Conservation (phyloP, 495 filamentous ascomycete species). For the Aspergillus avenaceus region DNA sequence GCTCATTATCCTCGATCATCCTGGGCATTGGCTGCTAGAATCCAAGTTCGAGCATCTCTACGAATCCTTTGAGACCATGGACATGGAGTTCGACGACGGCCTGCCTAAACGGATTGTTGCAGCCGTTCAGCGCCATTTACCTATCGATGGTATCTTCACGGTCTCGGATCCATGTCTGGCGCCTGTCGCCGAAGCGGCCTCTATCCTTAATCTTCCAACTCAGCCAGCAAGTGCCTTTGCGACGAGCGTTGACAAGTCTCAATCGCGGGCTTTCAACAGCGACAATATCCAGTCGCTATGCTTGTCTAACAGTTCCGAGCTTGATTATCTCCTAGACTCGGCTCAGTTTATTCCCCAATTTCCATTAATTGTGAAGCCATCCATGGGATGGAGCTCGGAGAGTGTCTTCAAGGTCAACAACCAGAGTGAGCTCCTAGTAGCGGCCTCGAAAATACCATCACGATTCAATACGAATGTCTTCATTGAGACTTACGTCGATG, state of each 20-base stretch:
- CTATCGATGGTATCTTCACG: slow-evolving; percentile 3
- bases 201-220: not conserved
- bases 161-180: not conserved
- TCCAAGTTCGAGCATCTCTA: slow-evolving; percentile 23
- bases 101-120: not conserved
- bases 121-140: not conserved
- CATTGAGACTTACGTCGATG: not conserved
- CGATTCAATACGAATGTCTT: not conserved
- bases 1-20: slow-evolving; percentile 42
- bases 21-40: slow-evolving; percentile 44
- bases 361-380: slow-evolving; percentile 45
- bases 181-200: not conserved
- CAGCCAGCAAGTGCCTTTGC: not conserved
- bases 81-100: not conserved
- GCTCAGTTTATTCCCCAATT: slow-evolving; percentile 20
- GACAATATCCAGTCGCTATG: not conserved
- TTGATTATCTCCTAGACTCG: not conserved
- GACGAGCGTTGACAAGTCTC: not conserved
- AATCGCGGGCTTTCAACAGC: not conserved
- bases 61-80: slow-evolving; percentile 23
- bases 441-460: not conserved
- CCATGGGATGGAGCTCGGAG: slow-evolving; percentile 36
- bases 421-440: not conserved
- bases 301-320: not conserved
- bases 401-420: slow-evolving; percentile 34